Evolutionary conservation across 208 protist genomes (phyloP), one percentile per base, ranked within the genome.

Genomic region (Crithidia expoeki): DNA sequence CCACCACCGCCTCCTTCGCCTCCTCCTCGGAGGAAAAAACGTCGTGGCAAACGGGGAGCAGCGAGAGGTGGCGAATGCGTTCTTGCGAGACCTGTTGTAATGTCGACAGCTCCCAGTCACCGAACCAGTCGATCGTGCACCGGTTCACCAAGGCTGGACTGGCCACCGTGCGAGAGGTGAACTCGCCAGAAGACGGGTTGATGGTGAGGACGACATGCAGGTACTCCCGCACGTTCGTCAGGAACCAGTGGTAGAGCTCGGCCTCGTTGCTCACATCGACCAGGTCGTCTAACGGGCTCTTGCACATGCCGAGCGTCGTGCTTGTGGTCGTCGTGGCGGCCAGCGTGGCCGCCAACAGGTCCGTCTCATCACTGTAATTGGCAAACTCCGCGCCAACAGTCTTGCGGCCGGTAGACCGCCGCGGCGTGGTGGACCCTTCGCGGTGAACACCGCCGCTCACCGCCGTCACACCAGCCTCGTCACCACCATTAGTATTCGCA

Each of bases 161-260:
- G 19, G 98, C 97, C 23, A 97, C 89, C 1, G 95, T 86, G 62
- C 98, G 92, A 38, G 93, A 94, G 16, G 95, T 84, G 69, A 99
- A 99, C 62, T 99, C 98, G 46, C 92, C 84, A 6, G 84, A 94
- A 33, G 96, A 88, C n/a, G 99, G 99, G 83, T 99, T 99, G 86
- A 99, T 99, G 27, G 98, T 99, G 75, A 99, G 99, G 21, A 99
- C 96, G 14, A 99, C 95, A 78, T 99, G 99, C 28, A 99, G 86
- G 72, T 99, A 99, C 66, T 87, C 76, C 71, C 94, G 86, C n/a
- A 99, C 97, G 73, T 98, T 96, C 12, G 58, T 62, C 34, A 98
- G 83, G 81, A 99, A 99, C 95, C 97, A 99, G 34, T 90, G 83
- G 68, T 99, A 99, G 2, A 99, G 69, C 53, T 98, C 94, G 14